Conservation (phyloP, 139 green algal genomes). For the Asterochloris sp. region DNA sequence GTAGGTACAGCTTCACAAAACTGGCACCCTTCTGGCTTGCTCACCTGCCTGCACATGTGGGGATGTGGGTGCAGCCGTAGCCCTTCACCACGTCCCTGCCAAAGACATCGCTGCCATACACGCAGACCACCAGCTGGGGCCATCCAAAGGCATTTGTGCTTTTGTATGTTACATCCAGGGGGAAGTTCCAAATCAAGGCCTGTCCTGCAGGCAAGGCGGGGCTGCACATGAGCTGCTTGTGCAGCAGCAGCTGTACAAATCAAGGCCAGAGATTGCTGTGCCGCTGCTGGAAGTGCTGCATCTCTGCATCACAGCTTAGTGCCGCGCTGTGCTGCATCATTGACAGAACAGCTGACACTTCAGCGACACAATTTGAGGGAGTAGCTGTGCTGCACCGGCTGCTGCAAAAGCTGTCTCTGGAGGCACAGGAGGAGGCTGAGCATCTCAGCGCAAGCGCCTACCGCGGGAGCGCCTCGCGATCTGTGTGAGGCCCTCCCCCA, state of each 20-base stretch:
- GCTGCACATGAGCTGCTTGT: too few species aligned
- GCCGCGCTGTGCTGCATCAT: too few species aligned
- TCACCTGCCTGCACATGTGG: slow-evolving; percentile 59
- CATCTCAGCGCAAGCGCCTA: too few species aligned
- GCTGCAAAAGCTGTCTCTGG: too few species aligned
- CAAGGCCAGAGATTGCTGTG: too few species aligned
- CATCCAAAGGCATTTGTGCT: slow-evolving; percentile 78
- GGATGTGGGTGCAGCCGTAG: slow-evolving; percentile 75
- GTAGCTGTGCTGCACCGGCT: too few species aligned
- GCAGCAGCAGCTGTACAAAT: slow-evolving; percentile 6
- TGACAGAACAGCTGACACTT: too few species aligned
- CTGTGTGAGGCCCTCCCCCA: slow-evolving; percentile 80
- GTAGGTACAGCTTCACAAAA: too few species aligned
- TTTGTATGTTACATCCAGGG: slow-evolving; percentile 73
- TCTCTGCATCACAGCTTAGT: too few species aligned
- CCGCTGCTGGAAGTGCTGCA: too few species aligned
- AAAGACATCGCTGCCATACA: slow-evolving; percentile 70
- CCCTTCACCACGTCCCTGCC: slow-evolving; percentile 74
- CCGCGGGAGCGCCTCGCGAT: slow-evolving; percentile 27
- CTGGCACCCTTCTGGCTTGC: background rate
- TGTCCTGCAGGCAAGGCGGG: slow-evolving; percentile 18
- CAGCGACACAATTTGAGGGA: too few species aligned
- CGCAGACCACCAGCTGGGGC: slow-evolving; percentile 71
- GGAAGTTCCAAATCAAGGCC: slow-evolving; percentile 77
- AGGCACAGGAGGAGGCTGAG: too few species aligned